Evolutionary conservation across 2,329 filamentous ascomycete genomes (phyloP), one percentile per base, ranked within the genome.

Genomic region (Mariannaea elegans): DNA sequence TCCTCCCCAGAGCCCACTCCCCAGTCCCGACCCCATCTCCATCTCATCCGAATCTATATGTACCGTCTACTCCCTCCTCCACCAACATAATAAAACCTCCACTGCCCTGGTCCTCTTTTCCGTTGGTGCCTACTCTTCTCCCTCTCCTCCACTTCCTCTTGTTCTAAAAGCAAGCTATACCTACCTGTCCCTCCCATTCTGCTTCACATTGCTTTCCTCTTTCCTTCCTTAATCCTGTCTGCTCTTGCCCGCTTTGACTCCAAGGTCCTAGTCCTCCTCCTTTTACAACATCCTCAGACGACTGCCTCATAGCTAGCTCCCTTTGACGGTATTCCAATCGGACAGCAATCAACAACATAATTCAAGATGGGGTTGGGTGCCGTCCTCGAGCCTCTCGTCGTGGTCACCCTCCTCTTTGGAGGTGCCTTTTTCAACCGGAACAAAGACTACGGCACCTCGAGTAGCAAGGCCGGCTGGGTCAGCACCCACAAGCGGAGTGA

Each of bases 381-480:
- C 8, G 73, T 80, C 56, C 68, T 78, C 49, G 78, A 80, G 64
- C 78, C 78, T 19, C 71, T 80, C 41, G 71, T 79, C 29, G 78
- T 80, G 49, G 73, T 80, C 53, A 75, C 75, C 23, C 73, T 80
- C 18, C 73, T 80, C 24, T 80, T 80, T 41, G 78, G 78, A 56
- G 78, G 78, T n/a, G 75, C 77, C 31, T 80, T 72, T 69, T 74
- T 80, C 68, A 80, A 80, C 67, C 75, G 78, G 59, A 78, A 76
- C 59, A 77, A 72, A 45, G 75, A 76, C 61, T 77, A 76, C 65
- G 68, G 64, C 63, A 69, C 76, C 48, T 65, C 62, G 44, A 56
- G 57, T 39, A 65, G 69, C 13, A 67, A 62, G 23, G 45, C 64
- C 7, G 59, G 62, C 9, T 70, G 70, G 53, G 61, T 57, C 29